phyloP scores from a whole-genome alignment of 192 early-diverging fungal genomes.

The Jimgerdemannia flammicorona region DNA sequence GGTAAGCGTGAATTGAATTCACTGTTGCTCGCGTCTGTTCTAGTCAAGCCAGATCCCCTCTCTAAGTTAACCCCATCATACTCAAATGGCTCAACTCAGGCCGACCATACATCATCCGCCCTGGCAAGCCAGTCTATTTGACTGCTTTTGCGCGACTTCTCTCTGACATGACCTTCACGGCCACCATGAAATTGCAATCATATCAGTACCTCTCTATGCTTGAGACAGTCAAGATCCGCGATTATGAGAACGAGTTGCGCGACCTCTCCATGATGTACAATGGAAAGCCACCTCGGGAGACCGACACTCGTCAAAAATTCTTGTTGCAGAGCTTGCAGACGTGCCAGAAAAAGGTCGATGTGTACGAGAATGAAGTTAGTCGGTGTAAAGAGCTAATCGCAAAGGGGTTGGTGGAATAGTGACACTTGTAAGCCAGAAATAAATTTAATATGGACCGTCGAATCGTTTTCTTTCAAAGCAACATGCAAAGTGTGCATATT shows the following conservation, averaged over 20 bases:
- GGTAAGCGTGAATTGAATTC: constrained; percentile 33
- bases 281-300: constrained; percentile 52
- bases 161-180: constrained; percentile 65
- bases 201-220: constrained; percentile 53
- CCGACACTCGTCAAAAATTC: constrained; percentile 55
- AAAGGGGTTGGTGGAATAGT: background rate
- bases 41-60: constrained; percentile 1
- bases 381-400: background rate
- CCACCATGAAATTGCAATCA: constrained; percentile 75
- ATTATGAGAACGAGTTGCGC: constrained; percentile 58
- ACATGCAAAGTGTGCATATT: too few relatives aligned
- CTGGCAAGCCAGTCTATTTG: constrained; percentile 81
- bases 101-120: constrained; percentile 72
- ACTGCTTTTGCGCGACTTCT: constrained; percentile 77
- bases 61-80: background rate
- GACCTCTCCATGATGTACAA: constrained; percentile 51
- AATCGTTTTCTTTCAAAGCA: too few relatives aligned
- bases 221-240: constrained; percentile 55
- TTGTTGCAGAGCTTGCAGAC: constrained; percentile 50
- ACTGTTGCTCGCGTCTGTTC: too few relatives aligned
- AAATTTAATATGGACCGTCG: too few relatives aligned
- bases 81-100: constrained; percentile 36
- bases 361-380: constrained; percentile 33
- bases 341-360: constrained; percentile 51
- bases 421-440: too few relatives aligned